phyloP scores from a whole-genome alignment of 2,329 filamentous ascomycete species.

The Canariomyces notabilis region DNA sequence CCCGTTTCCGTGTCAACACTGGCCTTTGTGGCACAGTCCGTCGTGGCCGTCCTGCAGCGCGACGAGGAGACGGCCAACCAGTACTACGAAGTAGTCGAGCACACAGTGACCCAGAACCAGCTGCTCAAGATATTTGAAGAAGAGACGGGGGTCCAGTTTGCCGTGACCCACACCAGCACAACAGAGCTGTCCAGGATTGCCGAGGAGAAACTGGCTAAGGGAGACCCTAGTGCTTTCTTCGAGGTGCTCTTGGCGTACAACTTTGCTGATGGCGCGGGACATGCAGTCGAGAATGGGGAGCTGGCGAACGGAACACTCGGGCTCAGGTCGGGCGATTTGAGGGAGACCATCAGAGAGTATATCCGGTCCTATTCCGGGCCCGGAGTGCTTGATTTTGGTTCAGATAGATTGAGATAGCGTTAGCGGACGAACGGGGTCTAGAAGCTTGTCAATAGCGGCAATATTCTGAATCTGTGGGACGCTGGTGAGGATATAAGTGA shows the following conservation, averaged over 20 bases:
- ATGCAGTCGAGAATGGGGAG: constrained; percentile 20
- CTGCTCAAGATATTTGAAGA: constrained; percentile 48
- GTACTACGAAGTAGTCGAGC: constrained; percentile 50
- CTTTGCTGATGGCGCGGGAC: constrained; percentile 32
- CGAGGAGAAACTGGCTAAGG: constrained; percentile 35
- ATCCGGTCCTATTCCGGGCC: no score
- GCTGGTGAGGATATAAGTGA: no score
- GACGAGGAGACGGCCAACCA: constrained; percentile 49
- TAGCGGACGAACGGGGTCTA: no score
- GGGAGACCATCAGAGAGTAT: constrained; percentile 1
- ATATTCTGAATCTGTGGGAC: no score
- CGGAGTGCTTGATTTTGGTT: constrained; percentile 1
- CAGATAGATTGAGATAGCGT: no score
- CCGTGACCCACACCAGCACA: constrained; percentile 35
- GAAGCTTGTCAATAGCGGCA: no score
- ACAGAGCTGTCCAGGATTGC: constrained; percentile 32
- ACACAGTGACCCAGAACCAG: constrained; percentile 51
- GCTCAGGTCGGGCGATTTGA: not conserved
- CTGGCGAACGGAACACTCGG: constrained; percentile 2
- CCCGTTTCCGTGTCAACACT: constrained; percentile 48
- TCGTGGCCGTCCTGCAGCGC: constrained; percentile 45
- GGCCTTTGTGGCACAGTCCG: constrained; percentile 43
- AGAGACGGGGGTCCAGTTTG: constrained; percentile 46
- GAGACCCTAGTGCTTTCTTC: constrained; percentile 31
- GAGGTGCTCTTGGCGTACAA: constrained; percentile 27